Percentiles rank a stretch among this genome's conserved stretches.
These are phyloP conservation scores for Apiotrichum sp. DNA, from an alignment of 1,284 basidiomycete species.

Conservation along the genomic window DNA sequence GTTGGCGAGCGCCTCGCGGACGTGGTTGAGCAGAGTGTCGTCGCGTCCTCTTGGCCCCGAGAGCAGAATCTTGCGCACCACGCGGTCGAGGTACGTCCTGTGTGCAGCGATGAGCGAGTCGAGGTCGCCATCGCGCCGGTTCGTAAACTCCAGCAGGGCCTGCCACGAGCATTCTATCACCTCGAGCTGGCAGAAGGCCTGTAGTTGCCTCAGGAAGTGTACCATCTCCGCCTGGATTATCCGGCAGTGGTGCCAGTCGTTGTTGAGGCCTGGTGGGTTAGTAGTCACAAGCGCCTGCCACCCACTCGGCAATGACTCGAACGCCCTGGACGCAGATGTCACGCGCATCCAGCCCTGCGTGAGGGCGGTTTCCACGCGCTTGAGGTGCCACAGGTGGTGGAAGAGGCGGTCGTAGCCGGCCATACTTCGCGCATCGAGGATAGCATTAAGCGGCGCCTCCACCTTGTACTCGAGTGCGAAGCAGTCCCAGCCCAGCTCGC, in stretches of 20 bases:
- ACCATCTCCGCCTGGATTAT: constrained; percentile 90
- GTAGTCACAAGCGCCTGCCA: neutral
- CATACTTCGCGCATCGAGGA: constrained; percentile 84
- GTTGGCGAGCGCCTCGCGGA: constrained; percentile 67
- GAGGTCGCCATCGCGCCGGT: constrained; percentile 85
- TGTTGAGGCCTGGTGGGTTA: constrained; percentile 58
- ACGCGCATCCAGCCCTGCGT: constrained; percentile 79
- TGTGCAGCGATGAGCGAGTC: constrained; percentile 89
- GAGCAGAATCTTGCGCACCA: constrained; percentile 76
- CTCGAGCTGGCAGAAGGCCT: constrained; percentile 94
- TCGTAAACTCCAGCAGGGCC: constrained; percentile 69
- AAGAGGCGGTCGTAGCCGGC: constrained; percentile 86
- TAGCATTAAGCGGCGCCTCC: constrained; percentile 90
- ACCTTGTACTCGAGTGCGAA: constrained; percentile 96
- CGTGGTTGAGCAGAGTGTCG: constrained; percentile 69
- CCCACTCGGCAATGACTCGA: constrained; percentile 67
- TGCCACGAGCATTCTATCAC: constrained; percentile 97
- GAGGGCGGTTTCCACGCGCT: constrained; percentile 77
- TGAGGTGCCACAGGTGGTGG: constrained; percentile 92
- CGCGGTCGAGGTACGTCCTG: constrained; percentile 71
- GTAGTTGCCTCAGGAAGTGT: constrained; percentile 90
- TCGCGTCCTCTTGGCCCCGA: constrained; percentile 52
- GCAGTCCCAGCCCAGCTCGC: constrained; percentile 97
- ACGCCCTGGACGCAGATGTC: constrained; percentile 69
- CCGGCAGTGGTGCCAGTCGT: constrained; percentile 83